These are phyloP conservation scores for Ogataea allantospora DNA, from an alignment of 805 yeast species.

Conservation along the genomic window DNA sequence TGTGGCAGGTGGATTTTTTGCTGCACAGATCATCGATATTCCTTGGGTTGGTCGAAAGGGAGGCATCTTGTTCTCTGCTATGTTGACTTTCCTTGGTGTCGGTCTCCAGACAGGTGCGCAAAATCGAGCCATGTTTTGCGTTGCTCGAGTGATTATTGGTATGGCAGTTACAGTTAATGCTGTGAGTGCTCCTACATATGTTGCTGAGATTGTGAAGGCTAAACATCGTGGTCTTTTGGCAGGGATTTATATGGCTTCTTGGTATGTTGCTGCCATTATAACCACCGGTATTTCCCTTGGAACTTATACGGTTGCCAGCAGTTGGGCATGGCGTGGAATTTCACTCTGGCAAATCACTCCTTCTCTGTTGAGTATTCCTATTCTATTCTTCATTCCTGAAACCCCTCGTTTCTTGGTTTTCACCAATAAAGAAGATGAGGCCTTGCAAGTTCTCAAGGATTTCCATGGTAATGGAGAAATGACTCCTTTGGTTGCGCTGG, in stretches of 20 bases:
- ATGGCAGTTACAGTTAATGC: constrained; percentile 33
- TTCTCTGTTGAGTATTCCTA: constrained; percentile 22
- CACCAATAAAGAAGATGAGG: constrained; percentile 29
- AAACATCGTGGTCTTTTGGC: constrained; percentile 31
- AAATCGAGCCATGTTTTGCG: constrained; percentile 37
- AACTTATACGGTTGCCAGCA: constrained; percentile 21
- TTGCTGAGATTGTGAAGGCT: constrained; percentile 36
- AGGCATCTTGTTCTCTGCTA: constrained; percentile 28
- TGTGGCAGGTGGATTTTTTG: constrained; percentile 29
- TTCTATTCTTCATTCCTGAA: constrained; percentile 30
- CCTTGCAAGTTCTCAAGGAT: constrained; percentile 24
- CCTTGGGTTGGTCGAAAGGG: constrained; percentile 31
- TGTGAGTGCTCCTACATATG: constrained; percentile 35
- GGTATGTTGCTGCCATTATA: constrained; percentile 31
- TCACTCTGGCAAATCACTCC: constrained; percentile 31
- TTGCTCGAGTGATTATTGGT: constrained; percentile 38
- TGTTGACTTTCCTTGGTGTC: constrained; percentile 34
- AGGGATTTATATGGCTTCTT: constrained; percentile 31
- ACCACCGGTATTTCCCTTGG: constrained; percentile 32
- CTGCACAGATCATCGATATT: constrained; percentile 24
- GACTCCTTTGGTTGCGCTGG: constrained; percentile 20
- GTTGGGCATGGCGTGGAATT: constrained; percentile 35
- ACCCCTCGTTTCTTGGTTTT: constrained; percentile 34
- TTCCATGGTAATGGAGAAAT: constrained; percentile 26
- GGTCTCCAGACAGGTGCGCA: constrained; percentile 38